Base-by-base conservation (phyloP, 495 filamentous ascomycete species). In the Cercophora samala region DNA sequence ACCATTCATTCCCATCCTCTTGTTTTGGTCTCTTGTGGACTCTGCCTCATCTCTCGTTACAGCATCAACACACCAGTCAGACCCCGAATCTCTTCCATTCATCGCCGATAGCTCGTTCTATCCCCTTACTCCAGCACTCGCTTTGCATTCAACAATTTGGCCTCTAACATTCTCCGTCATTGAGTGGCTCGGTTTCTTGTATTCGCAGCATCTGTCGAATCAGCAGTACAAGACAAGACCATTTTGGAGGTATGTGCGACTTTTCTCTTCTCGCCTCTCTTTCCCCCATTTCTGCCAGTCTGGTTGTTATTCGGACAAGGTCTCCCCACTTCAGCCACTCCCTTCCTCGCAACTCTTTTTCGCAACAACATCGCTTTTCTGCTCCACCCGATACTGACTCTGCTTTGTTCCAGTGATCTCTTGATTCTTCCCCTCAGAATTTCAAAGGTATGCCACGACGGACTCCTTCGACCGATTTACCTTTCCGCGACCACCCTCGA, bases 71-170 rank as follows among this genome's bases (percentile, higher is more conserved):
- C 75, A 29, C 74, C 66, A 70, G 74, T 46, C 77, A 73, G 69
- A 75, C 73, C 74, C 71, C 72, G 75, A 73, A 67, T 76, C 78
- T 75, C 78, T 81, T 81, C 77, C 78, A 75, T 77, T 76, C 79
- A 81, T 81, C 81, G 82, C 80, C 71, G 78, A 79, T 81, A 84
- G 81, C 81, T 81, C 76, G 76, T 80, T 82, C 82, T 77, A 82
- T 83, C 74, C 19, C n/a, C 64, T 73, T 69, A 67, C 64, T 67
- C 66, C 73, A 72, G 78, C 80, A 75, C 79, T 84, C 81, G 79
- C 80, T 82, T 82, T 78, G 72, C 77, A 75, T 78, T 77, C 75
- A 75, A 77, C 75, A 82, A 80, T 81, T 23, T 77, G 83, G 80
- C 80, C 79, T 77, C 73, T 75, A 77, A 76, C 76, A 79, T 75